Percentiles rank a stretch among this genome's conserved stretches.
These are phyloP conservation scores for Mortierella sp. DNA, from an alignment of 371 early-diverging fungal genomes.

Conservation along the genomic window DNA sequence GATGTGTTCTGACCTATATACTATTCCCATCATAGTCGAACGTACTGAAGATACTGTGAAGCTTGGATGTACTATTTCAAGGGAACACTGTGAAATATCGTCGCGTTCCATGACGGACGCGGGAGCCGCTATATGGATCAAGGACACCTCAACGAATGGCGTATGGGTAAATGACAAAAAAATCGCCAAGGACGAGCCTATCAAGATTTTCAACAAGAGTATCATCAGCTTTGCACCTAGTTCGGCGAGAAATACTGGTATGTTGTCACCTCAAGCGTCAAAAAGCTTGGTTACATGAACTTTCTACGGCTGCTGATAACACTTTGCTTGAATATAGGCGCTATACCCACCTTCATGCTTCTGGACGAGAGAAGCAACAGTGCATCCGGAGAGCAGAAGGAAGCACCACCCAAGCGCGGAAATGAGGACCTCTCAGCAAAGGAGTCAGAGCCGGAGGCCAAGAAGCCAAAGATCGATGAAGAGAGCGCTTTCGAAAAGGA, in stretches of 20 bases:
- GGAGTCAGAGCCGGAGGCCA: slow-evolving; percentile 6
- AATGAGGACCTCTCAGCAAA: not conserved
- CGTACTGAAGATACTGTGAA: slow-evolving; percentile 32
- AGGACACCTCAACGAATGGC: slow-evolving; percentile 40
- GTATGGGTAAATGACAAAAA: slow-evolving; percentile 42
- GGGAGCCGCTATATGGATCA: slow-evolving; percentile 39
- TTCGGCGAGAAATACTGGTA: slow-evolving; percentile 7
- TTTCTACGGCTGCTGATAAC: too few species aligned
- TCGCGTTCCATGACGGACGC: slow-evolving; percentile 29
- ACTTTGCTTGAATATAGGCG: not conserved
- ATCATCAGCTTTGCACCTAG: slow-evolving; percentile 22
- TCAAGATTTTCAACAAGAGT: slow-evolving; percentile 29
- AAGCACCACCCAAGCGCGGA: slow-evolving; percentile 10
- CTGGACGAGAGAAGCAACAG: slow-evolving; percentile 22
- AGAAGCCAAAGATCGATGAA: slow-evolving; percentile 23
- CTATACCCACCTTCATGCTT: slow-evolving; percentile 21
- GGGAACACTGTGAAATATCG: slow-evolving; percentile 30
- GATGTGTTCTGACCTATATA: too few species aligned
- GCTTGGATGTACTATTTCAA: slow-evolving; percentile 7
- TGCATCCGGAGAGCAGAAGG: not conserved
- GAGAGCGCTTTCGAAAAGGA: slow-evolving; percentile 44
- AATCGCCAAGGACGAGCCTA: slow-evolving; percentile 25
- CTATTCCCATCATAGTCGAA: slow-evolving; percentile 9
- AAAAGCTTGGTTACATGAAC: too few species aligned
- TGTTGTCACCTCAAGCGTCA: not conserved